Evolutionary conservation across 139 green algal species (phyloP), one percentile per base, ranked within the genome.

Genomic region (Auxenochlorella pyrenoidosa): DNA sequence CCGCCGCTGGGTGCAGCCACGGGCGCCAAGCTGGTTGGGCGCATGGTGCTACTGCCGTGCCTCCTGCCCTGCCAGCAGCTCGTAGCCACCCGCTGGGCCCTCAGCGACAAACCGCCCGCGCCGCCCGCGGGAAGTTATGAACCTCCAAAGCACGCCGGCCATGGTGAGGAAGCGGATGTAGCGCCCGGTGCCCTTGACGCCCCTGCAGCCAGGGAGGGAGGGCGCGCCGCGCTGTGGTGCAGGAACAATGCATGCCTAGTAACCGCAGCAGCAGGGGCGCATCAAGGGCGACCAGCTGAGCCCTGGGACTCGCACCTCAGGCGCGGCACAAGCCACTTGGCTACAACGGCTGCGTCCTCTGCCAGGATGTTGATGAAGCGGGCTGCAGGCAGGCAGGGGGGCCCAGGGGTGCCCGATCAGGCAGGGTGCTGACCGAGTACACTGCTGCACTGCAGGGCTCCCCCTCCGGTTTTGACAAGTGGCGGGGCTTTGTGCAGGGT

Each of bases 291-390:
- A 19, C 21, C 10, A 19, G 43, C 12, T 36, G 32, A 24, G 41
- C 38, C 21, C 38, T 5, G 24, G 16, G 19, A 0, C 41, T 21
- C 51, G 16, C 38, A 82, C 83, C 84, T 63, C 75, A 94, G 84
- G 72, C 90, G 88, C 1, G 90, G 90, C 34, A 88, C 90, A 78
- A 93, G 43, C 89, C 90, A 94, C 1, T 44, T 76, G 15, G 90
- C 91, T 54, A 94, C 91, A 0, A 47, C 73, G 1, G 63, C 47
- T 0, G 91, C 76, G 2, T 92, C 72, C 65, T 94, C 91, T 24
- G 91, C 88, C 8, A 94, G 60, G 28, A 92, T 87, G 75, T 94
- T 94, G 34, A 94, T 88, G 70, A 92, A 79, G 12, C 86, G 68
- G 65, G 89, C 82, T 58, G 90, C 83, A 60, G 36, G 6, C 71